Conservation (phyloP, 768 basidiomycete genomes). For the Lentinula sp. region DNA sequence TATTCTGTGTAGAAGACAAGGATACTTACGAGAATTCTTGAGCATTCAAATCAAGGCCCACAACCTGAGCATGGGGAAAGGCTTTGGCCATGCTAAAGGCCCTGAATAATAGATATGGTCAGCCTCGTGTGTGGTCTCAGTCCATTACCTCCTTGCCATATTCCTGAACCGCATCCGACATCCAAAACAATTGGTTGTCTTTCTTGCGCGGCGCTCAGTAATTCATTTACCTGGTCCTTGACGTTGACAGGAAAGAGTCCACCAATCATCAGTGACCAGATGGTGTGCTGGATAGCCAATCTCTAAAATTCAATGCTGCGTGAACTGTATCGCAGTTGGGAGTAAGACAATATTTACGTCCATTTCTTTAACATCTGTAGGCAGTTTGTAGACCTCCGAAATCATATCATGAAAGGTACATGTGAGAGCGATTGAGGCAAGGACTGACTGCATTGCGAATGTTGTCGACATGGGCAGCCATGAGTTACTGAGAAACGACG, state of each 20-base stretch:
- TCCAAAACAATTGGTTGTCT: conserved; percentile 15
- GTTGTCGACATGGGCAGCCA: not conserved
- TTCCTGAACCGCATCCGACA: conserved; percentile 22
- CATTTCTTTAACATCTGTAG: conserved; percentile 5
- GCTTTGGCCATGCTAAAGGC: conserved; percentile 18
- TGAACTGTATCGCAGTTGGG: not conserved
- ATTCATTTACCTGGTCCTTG: conserved; percentile 9
- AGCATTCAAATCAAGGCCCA: conserved; percentile 20
- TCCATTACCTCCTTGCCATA: conserved; percentile 15
- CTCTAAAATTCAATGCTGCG: conserved; percentile 9
- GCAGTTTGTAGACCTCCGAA: conserved; percentile 2
- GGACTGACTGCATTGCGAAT: conserved; percentile 1
- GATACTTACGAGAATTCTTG: conserved; percentile 11
- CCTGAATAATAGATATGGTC: conserved; percentile 10
- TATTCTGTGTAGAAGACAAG: not conserved
- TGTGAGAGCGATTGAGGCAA: not conserved
- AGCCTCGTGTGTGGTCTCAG: not conserved
- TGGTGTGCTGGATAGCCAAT: conserved; percentile 17
- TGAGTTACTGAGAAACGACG: not conserved
- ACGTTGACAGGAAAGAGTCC: conserved; percentile 18
- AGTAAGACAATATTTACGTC: not conserved
- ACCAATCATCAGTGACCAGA: conserved; percentile 19
- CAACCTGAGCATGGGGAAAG: conserved; percentile 15
- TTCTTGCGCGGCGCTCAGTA: conserved; percentile 6
- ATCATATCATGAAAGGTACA: not conserved